Evolutionary conservation across 2,329 filamentous ascomycete genomes (phyloP), one percentile per base, ranked within the genome.

Genomic region (Blumeria graminis): DNA sequence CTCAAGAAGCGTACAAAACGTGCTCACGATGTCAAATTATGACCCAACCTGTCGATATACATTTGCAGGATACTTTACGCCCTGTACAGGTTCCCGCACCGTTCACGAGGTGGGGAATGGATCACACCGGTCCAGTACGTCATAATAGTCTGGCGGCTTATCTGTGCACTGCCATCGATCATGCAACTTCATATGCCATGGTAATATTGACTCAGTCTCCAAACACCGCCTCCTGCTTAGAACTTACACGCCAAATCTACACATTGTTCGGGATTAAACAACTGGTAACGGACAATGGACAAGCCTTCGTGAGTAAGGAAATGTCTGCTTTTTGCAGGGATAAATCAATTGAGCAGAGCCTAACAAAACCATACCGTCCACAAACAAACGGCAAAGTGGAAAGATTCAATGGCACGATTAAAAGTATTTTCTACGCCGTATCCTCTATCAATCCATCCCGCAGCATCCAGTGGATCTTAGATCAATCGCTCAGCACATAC

Each of bases 351-450:
- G 28, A 52, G 32, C 48, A 52, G 6, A n/a, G 16, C 34, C 3
- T 52, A 6, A 52, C 10, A 3, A 52, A 52, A n/a, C 28, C 48
- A 35, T 52, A 52, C 32, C 32, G 28, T 14, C 48, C 48, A 13
- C 48, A 35, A 35, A 52, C 48, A 4, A 52, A 52, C 22, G 28
- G 48, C 5, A 33, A 52, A 35, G 48, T 52, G 22, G 48, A 52
- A 52, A 52, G 48, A 52, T 52, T 52, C 22, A n/a, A 52, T 32
- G 28, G 48, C 7, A 52, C 32, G n/a, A 52, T 52, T n/a, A 52
- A 52, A n/a, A 52, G 22, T 32, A 52, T 52, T 34, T 52, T 52
- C 6, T 52, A 52, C 32, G 48, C 48, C 13, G 14, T 52, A 35
- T 52, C 48, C 14, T 52, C 28, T 1, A 52, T 33, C 14, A 52